phyloP scores from a whole-genome alignment of 2,329 filamentous ascomycete genomes.

The Aspergillus terreus region DNA sequence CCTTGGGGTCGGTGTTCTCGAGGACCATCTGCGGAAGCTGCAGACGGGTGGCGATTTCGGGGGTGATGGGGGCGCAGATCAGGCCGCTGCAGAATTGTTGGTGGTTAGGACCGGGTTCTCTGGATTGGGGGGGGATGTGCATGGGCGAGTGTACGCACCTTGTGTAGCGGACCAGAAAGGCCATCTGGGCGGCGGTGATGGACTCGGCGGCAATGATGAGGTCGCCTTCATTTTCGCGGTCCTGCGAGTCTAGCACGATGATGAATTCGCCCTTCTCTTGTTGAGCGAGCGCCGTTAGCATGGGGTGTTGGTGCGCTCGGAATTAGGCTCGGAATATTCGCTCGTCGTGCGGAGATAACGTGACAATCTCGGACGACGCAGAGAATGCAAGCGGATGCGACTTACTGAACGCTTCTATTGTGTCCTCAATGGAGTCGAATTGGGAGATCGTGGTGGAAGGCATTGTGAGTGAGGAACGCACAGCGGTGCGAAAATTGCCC shows the following conservation, averaged over 20 bases:
- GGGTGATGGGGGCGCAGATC: conserved; percentile 80
- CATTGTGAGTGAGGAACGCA: conserved; percentile 22
- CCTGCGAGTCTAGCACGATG: conserved; percentile 86
- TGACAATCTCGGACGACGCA: background rate
- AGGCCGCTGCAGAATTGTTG: conserved; percentile 57
- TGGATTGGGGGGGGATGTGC: background rate
- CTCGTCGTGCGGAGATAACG: background rate
- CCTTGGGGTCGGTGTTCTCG: conserved; percentile 73
- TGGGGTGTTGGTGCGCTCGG: background rate
- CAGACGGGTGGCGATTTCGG: conserved; percentile 65
- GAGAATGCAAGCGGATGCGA: conserved; percentile 3
- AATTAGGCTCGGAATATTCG: background rate
- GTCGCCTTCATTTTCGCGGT: conserved; percentile 97
- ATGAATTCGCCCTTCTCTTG: conserved; percentile 82
- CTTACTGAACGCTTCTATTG: conserved; percentile 41
- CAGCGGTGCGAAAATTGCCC: conserved; percentile 18
- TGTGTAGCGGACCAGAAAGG: conserved; percentile 89
- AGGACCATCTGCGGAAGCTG: conserved; percentile 87
- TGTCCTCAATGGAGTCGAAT: conserved; percentile 42
- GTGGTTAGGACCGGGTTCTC: background rate
- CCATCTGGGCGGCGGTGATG: conserved; percentile 85
- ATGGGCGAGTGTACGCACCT: conserved; percentile 40
- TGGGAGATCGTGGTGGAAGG: conserved; percentile 31
- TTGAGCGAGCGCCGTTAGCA: background rate
- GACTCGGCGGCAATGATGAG: conserved; percentile 88